Evolutionary conservation across 78 protist species (phyloP).

Genomic region (Polysphondylium violaceum): DNA sequence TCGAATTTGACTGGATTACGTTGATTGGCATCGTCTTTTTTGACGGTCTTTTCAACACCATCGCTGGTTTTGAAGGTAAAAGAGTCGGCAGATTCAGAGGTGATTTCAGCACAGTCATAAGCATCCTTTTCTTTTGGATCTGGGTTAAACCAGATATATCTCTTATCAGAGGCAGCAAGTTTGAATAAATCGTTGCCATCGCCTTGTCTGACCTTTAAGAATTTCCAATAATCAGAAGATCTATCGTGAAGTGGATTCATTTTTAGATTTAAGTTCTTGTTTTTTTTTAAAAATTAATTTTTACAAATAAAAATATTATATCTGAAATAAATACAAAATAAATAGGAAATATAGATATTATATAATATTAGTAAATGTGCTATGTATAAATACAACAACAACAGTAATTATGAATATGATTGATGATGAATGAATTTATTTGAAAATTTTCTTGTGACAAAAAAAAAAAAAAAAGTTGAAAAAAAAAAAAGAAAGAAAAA

Average conservation of each 20-base stretch:
- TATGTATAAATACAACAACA: no score
- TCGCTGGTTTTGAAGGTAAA: slow-evolving; percentile 48
- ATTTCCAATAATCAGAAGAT: slow-evolving; percentile 60
- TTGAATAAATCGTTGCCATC: slow-evolving; percentile 38
- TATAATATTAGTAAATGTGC: no score
- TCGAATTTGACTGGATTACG: slow-evolving; percentile 91
- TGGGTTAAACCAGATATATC: slow-evolving; percentile 78
- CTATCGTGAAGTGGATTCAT: slow-evolving; percentile 82
- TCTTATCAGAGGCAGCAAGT: slow-evolving; percentile 72
- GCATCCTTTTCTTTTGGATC: slow-evolving; percentile 74
- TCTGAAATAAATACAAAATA: no score
- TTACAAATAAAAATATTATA: no score
- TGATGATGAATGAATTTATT: neutral
- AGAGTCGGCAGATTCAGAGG: slow-evolving; percentile 52
- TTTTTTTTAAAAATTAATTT: no score
- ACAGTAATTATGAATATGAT: no score
- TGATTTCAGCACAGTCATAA: slow-evolving; percentile 74
- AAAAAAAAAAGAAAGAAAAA: neutral
- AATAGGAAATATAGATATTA: no score
- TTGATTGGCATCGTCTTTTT: slow-evolving; percentile 81
- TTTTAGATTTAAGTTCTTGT: slow-evolving; percentile 8
- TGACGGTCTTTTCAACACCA: slow-evolving; percentile 52
- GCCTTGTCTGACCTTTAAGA: slow-evolving; percentile 44
- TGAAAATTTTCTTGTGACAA: no score
- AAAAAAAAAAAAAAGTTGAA: no score